These are phyloP conservation scores for Capniomyces stellatus DNA, from an alignment of 371 early-diverging fungal genomes.

Conservation along the genomic window DNA sequence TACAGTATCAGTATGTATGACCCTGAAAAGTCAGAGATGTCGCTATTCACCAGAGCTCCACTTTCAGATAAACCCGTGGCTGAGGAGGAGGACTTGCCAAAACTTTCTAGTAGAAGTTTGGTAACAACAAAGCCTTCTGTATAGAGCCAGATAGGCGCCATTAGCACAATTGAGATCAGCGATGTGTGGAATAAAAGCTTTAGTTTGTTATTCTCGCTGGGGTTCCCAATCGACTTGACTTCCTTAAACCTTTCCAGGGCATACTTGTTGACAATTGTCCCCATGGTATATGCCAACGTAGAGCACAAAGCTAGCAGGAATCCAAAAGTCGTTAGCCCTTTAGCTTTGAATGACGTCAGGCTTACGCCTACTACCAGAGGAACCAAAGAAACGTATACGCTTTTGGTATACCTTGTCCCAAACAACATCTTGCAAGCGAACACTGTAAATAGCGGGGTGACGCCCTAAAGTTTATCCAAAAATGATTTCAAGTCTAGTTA, in stretches of 20 bases:
- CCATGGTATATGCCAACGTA: conserved; percentile 48
- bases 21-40: background rate
- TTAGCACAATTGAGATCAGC: conserved; percentile 40
- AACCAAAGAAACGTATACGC: conserved; percentile 54
- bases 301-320: conserved; percentile 46
- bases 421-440: conserved; percentile 49
- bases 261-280: conserved; percentile 73
- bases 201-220: conserved; percentile 62
- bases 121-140: conserved; percentile 56
- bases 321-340: conserved; percentile 8
- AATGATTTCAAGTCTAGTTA: no score
- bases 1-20: conserved; percentile 25
- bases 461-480: background rate
- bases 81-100: conserved; percentile 4
- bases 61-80: background rate
- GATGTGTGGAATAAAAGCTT: conserved; percentile 65
- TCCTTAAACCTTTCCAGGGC: conserved; percentile 42
- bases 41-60: background rate
- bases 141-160: conserved; percentile 67
- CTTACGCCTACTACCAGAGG: conserved; percentile 76
- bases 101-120: no score
- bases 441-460: conserved; percentile 78
- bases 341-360: conserved; percentile 39
- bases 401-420: conserved; percentile 35
- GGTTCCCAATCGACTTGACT: conserved; percentile 13